A percentile compares a stretch with the other conserved stretches of the same genome.
Conservation (phyloP, 225 moss, liverwort and hornwort species). For the Thuidium tamariscinum region DNA sequence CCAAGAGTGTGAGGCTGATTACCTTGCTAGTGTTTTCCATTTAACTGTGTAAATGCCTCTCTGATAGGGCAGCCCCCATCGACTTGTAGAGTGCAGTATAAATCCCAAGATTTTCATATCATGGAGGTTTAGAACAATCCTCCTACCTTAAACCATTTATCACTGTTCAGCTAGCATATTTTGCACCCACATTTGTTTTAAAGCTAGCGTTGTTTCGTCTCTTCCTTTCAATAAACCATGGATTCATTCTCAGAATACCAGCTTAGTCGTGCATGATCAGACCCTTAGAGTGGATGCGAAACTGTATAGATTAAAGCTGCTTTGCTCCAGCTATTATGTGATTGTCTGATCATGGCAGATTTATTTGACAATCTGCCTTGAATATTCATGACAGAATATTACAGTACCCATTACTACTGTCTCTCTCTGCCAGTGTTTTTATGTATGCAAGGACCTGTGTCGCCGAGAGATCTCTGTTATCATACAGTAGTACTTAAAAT, state of each 20-base stretch:
- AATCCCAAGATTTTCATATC: slow-evolving; percentile 24
- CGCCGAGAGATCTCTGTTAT: not conserved
- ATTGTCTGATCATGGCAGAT: not conserved
- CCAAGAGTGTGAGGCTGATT: slow-evolving; percentile 32
- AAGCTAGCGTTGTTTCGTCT: not conserved
- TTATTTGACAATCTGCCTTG: not conserved
- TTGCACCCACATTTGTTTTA: not conserved
- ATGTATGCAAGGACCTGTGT: not conserved
- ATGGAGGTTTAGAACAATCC: not conserved
- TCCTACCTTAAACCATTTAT: not conserved
- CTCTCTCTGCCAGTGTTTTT: not conserved
- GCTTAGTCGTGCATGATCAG: not conserved
- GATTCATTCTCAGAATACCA: not conserved
- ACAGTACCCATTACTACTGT: not conserved
- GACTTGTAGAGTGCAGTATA: slow-evolving; percentile 37
- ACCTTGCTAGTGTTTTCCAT: slow-evolving; percentile 25
- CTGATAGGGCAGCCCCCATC: not conserved
- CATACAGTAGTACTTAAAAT: not conserved
- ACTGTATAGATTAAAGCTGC: too few species aligned
- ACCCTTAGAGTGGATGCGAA: not conserved
- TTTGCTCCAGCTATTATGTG: not conserved
- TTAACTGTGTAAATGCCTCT: slow-evolving; percentile 17
- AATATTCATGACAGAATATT: not conserved
- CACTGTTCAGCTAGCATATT: not conserved
- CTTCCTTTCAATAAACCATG: slow-evolving; percentile 10